phyloP scores from a whole-genome alignment of 306 rosid genomes.

The Cicer chorassanicum region DNA sequence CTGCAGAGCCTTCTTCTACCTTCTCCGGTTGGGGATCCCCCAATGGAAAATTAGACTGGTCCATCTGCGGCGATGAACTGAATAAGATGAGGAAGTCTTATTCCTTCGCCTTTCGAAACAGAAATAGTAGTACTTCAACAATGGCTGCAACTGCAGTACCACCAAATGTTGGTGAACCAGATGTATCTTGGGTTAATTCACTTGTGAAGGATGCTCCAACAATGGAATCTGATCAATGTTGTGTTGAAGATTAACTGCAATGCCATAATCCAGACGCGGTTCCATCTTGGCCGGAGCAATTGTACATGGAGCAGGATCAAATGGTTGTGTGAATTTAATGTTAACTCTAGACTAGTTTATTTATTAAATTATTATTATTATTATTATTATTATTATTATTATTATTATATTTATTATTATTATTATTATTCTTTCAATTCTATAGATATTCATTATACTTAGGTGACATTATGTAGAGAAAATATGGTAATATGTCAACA shows the following conservation, averaged over 20 bases:
- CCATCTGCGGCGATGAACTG: slow-evolving; percentile 63
- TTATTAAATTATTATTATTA: slow-evolving; percentile 40
- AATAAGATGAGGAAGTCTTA: slow-evolving; percentile 70
- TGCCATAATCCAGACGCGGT: slow-evolving; percentile 46
- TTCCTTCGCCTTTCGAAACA: slow-evolving; percentile 67
- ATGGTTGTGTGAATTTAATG: slow-evolving; percentile 57
- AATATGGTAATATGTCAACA: slow-evolving; percentile 22
- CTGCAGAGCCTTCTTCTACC: slow-evolving; percentile 44
- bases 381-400: no score
- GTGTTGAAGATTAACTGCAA: slow-evolving; percentile 56
- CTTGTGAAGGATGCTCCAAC: slow-evolving; percentile 65
- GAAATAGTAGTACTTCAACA: slow-evolving; percentile 22
- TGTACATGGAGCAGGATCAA: slow-evolving; percentile 76
- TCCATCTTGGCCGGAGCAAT: slow-evolving; percentile 66
- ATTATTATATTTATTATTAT: background rate
- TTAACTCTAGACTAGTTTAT: slow-evolving; percentile 42
- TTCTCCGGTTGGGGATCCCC: slow-evolving; percentile 74
- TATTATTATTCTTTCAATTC: slow-evolving; percentile 39
- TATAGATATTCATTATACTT: slow-evolving; percentile 53
- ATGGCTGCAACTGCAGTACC: slow-evolving; percentile 25
- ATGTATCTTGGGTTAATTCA: slow-evolving; percentile 81
- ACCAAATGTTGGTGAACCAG: slow-evolving; percentile 53
- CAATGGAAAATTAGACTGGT: slow-evolving; percentile 76
- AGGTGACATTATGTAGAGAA: slow-evolving; percentile 44
- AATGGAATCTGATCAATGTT: slow-evolving; percentile 39